Evolutionary conservation across 768 basidiomycete genomes (phyloP).

Genomic region (Auricularia sp.): DNA sequence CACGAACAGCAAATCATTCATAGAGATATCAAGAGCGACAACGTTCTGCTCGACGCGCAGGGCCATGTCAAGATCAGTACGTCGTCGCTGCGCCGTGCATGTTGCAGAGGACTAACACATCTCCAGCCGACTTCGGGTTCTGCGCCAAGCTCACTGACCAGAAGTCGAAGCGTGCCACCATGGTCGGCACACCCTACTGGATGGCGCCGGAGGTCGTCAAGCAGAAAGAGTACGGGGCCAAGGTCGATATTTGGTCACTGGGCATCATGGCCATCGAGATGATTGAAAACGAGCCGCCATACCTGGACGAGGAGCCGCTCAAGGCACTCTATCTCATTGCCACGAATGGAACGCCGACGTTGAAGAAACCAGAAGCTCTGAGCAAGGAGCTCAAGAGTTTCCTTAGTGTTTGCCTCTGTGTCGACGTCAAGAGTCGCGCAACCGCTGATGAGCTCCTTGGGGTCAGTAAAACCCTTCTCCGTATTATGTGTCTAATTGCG

Average conservation of each 20-base stretch:
- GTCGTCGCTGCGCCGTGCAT: too few relatives aligned
- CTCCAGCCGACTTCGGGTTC: conserved; percentile 82
- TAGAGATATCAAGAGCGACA: conserved; percentile 95
- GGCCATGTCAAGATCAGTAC: conserved; percentile 96
- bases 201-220: conserved; percentile 99
- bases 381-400: conserved; percentile 92
- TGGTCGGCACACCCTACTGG: conserved; percentile 98
- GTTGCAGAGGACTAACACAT: too few relatives aligned
- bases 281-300: conserved; percentile 97
- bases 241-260: conserved; percentile 94
- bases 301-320: conserved; percentile 89
- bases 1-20: conserved; percentile 94
- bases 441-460: conserved; percentile 76
- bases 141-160: conserved; percentile 93
- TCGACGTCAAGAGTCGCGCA: conserved; percentile 89
- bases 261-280: conserved; percentile 99
- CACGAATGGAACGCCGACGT: conserved; percentile 94
- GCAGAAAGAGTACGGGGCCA: conserved; percentile 93
- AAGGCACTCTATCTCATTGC: conserved; percentile 94
- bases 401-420: conserved; percentile 94
- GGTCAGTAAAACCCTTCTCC: too few relatives aligned
- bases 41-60: conserved; percentile 84
- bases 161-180: conserved; percentile 95
- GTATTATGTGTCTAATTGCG: too few relatives aligned
- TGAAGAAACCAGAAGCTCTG: conserved; percentile 90